Base-by-base conservation (phyloP, 1,284 basidiomycete species). In the Cystobasidium sp. region DNA sequence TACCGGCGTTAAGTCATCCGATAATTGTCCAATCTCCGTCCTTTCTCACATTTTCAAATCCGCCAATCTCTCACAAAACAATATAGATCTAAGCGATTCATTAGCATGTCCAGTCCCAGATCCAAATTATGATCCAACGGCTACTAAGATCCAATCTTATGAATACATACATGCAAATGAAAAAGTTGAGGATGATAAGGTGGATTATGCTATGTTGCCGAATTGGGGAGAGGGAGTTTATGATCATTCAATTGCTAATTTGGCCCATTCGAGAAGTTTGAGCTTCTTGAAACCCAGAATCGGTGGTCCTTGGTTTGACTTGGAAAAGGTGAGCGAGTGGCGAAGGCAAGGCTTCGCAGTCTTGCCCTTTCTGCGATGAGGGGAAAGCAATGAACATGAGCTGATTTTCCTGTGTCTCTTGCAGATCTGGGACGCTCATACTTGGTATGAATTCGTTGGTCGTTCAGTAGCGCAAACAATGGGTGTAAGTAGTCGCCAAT, bases 381-480 rank as follows among this genome's bases (percentile, higher is more conserved):
- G n/a, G n/a, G n/a, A n/a, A n/a, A n/a, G n/a, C n/a, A n/a, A n/a
- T n/a, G n/a, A n/a, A n/a, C n/a, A n/a, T n/a, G n/a, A 18, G 55
- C 14, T 58, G 7, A 16, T 3, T 51, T 1, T 51, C 20, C 3
- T 20, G 14, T 16, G 3, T 14, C 20, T 14, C 20, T 51, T 1
- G 14, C 41, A 73, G 70, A 74, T 74, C 44, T 74, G 74, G 74
- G 74, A 75, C 16, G 58, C 71, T n/a, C 74, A 75, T 46, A 72
- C 68, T 37, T 75, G 62, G 68, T 75, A 70, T 68, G 74, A 87
- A 78, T 87, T 87, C 76, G 83, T 84, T 69, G 81, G 81, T 10
- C 80, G 86, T 53, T 86, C 85, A 75, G 85, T 87, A 1, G 86
- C 85, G 2, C 85, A 85, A 75, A 87, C 74, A 20, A 75, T 75